Evolutionary conservation across 1,284 basidiomycete genomes (phyloP), one percentile per base, ranked within the genome.

Genomic region (Marasmius oreades): DNA sequence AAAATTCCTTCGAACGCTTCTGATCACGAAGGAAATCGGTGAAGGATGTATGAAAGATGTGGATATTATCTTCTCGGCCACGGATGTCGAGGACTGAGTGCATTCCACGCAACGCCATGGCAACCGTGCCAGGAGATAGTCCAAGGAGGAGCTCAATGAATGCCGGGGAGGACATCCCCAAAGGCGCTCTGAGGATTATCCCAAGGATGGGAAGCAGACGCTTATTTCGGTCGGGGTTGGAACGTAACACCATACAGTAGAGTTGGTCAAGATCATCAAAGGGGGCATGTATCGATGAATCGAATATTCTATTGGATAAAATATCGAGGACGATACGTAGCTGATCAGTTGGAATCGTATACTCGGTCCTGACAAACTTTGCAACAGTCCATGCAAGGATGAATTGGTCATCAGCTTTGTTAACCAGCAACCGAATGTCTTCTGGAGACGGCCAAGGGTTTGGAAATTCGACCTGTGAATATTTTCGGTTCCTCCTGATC

Each of bases 181-280:
- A 26, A 24, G 26, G 36, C 12, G n/a, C 12, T 11, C 12, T 37
- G 36, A 37, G 36, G 20, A 37, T n/a, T 12, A n/a, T n/a, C 36
- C 12, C 36, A 16, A 47, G 26, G 26, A 24, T 8, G 2, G 14
- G n/a, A 22, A 24, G 26, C 11, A 47, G 45, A 16, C 22, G 22
- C n/a, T 37, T 5, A n/a, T 37, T n/a, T n/a, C n/a, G 36, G 36
- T 37, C 5, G 5, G 3, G 36, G 36, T n/a, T 37, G 36, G 24
- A 10, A 26, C 11, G 28, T 12, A 52, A 26, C 5, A 52, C 42
- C 12, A 18, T 3, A 7, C 26, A 18, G 36, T 52, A 52, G 12
- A 52, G 51, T 10, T 18, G 3, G 71, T 64, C 63, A 69, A 58
- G 70, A 28, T 66, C 63, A 8, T 63, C 60, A 50, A 65, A 68